These are phyloP conservation scores for Colletotrichum limetticola DNA, from an alignment of 2,329 filamentous ascomycete species.

Conservation along the genomic window DNA sequence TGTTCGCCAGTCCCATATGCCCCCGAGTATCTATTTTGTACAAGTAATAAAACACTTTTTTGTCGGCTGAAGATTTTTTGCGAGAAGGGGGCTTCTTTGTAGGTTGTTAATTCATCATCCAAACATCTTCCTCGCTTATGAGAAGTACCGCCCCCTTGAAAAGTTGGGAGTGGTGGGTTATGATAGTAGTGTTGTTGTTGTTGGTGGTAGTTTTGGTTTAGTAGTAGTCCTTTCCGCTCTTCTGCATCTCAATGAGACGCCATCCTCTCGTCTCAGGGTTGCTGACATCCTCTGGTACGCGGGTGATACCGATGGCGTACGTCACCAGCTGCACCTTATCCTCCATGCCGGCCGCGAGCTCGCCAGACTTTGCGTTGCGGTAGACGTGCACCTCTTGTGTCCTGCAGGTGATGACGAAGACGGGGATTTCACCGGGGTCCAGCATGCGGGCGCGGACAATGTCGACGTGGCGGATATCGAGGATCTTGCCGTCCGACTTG, in stretches of 20 bases:
- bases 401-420: constrained; percentile 96
- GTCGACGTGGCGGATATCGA: constrained; percentile 95
- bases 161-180: not conserved
- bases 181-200: not conserved
- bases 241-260: constrained; percentile 98
- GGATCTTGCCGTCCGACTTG: constrained; percentile 92
- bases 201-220: constrained; percentile 43
- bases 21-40: constrained; percentile 33
- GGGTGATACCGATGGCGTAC: constrained; percentile 95
- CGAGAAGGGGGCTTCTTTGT: constrained; percentile 13
- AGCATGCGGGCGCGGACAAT: constrained; percentile 83
- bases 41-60: constrained; percentile 37
- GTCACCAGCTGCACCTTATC: constrained; percentile 98
- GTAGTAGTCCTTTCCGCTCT: constrained; percentile 91
- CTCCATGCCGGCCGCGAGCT: constrained; percentile 97
- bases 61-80: constrained; percentile 6
- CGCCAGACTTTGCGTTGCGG: constrained; percentile 86
- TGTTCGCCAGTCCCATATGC: constrained; percentile 32
- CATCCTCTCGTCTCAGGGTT: constrained; percentile 97
- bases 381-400: constrained; percentile 99
- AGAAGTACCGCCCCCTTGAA: not conserved
- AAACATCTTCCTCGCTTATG: constrained; percentile 9
- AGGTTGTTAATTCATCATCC: constrained; percentile 2
- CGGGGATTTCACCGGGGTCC: constrained; percentile 87
- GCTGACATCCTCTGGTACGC: constrained; percentile 93